Conservation (phyloP, 768 basidiomycete species). For the Agaricus sinodeliciosus region DNA sequence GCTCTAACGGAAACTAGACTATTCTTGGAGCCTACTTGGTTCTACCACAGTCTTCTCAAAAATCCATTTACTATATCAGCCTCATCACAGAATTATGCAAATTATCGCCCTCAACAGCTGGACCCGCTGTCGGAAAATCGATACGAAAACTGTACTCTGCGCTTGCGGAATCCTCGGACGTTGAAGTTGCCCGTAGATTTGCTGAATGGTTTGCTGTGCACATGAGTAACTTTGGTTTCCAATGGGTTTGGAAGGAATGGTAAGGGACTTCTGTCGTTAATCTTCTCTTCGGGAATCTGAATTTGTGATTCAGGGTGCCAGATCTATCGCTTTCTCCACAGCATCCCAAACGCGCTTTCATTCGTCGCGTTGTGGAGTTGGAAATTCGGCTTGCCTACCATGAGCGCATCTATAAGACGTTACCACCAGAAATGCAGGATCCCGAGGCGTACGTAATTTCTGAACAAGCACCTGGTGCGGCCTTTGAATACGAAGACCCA, state of each 20-base stretch:
- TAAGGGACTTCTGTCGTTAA: slow-evolving; percentile 24
- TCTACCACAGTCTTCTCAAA: slow-evolving; percentile 71
- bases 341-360: slow-evolving; percentile 86
- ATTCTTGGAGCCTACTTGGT: slow-evolving; percentile 69
- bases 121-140: slow-evolving; percentile 94
- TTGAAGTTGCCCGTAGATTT: slow-evolving; percentile 74
- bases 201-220: slow-evolving; percentile 96
- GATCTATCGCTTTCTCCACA: slow-evolving; percentile 68
- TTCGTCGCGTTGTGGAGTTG: slow-evolving; percentile 79
- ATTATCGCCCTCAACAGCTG: slow-evolving; percentile 85
- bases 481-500: slow-evolving; percentile 79
- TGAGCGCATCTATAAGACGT: slow-evolving; percentile 84
- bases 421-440: slow-evolving; percentile 76
- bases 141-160: slow-evolving; percentile 79
- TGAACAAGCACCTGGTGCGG: slow-evolving; percentile 68
- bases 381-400: slow-evolving; percentile 91
- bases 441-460: slow-evolving; percentile 58
- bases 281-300: neutral
- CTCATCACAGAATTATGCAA: slow-evolving; percentile 94
- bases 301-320: slow-evolving; percentile 54
- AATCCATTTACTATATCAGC: slow-evolving; percentile 79
- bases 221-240: slow-evolving; percentile 96
- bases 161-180: slow-evolving; percentile 83
- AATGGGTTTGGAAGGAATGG: slow-evolving; percentile 99
- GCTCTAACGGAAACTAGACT: slow-evolving; percentile 34